Evolutionary conservation across 2,329 filamentous ascomycete species (phyloP).

Genomic region (Dactylellina drechsleri): DNA sequence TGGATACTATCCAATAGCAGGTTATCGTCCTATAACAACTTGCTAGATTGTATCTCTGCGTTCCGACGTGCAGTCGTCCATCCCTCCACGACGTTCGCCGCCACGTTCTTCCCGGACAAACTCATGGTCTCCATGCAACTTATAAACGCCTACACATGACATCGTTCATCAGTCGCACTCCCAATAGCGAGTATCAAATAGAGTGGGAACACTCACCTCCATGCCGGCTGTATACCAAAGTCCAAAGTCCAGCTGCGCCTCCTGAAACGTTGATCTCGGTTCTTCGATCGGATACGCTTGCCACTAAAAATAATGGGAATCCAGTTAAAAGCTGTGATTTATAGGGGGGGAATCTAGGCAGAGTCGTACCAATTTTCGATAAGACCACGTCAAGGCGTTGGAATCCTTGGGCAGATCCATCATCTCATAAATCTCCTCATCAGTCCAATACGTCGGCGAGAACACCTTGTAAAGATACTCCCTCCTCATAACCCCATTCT

Average conservation of each 20-base stretch:
- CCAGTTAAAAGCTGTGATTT: too few species aligned
- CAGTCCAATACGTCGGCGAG: conserved; percentile 65
- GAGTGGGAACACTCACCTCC: conserved; percentile 24
- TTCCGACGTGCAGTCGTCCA: conserved; percentile 61
- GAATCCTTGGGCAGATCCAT: conserved; percentile 58
- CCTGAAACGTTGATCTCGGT: conserved; percentile 88
- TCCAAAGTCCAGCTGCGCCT: conserved; percentile 73
- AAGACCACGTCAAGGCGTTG: conserved; percentile 56
- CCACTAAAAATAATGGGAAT: conserved; percentile 65
- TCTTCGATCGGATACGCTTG: conserved; percentile 84
- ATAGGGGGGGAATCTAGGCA: too few species aligned
- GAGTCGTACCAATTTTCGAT: conserved; percentile 56
- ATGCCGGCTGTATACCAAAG: conserved; percentile 75
- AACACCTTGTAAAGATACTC: conserved; percentile 77
- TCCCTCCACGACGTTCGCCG: conserved; percentile 74
- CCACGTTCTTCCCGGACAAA: conserved; percentile 88
- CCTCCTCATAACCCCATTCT: conserved; percentile 62
- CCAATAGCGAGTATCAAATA: neutral
- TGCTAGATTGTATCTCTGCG: conserved; percentile 24
- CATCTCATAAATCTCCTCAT: conserved; percentile 56
- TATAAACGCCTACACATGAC: conserved; percentile 74
- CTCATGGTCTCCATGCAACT: conserved; percentile 97
- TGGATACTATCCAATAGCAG: conserved; percentile 4
- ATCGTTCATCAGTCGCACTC: neutral
- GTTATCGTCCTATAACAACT: conserved; percentile 30